Evolutionary conservation across 371 early-diverging fungal species (phyloP).

Genomic region (Rhizopus sp.): DNA sequence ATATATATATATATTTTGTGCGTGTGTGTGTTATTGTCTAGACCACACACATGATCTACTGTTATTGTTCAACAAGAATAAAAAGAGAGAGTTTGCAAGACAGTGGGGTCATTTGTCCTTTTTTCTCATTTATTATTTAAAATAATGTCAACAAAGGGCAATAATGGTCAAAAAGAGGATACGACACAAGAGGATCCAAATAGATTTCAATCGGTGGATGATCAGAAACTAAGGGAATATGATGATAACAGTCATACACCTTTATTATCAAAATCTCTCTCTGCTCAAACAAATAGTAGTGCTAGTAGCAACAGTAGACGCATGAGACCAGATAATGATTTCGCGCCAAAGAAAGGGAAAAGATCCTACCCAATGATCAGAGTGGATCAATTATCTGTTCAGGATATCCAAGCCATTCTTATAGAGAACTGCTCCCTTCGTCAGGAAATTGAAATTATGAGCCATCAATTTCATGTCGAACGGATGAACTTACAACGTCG

Average conservation of each 20-base stretch:
- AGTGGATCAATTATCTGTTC: slow-evolving; percentile 15
- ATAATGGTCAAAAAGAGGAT: neutral
- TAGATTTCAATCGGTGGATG: neutral
- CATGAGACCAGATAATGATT: neutral
- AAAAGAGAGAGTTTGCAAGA: neutral
- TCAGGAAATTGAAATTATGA: slow-evolving; percentile 7
- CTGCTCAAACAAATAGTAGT: too few relatives aligned
- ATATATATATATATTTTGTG: too few relatives aligned
- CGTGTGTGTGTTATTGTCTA: too few relatives aligned
- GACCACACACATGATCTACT: neutral
- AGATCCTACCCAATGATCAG: neutral
- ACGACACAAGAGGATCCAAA: neutral
- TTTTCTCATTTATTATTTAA: neutral
- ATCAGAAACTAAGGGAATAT: neutral
- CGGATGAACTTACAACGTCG: slow-evolving; percentile 17
- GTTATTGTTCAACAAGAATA: neutral
- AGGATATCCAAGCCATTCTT: slow-evolving; percentile 17
- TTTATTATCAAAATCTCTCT: neutral
- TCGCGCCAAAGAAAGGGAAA: neutral
- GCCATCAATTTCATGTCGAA: slow-evolving; percentile 16
- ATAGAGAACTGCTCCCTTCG: slow-evolving; percentile 15
- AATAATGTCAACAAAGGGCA: slow-evolving; percentile 2
- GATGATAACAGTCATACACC: neutral
- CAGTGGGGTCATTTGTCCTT: neutral
- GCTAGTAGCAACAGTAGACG: neutral